Evolutionary conservation across 352 stramenopile species (phyloP), one percentile per base, ranked within the genome.

Genomic region (Globisporangium spiculum): DNA sequence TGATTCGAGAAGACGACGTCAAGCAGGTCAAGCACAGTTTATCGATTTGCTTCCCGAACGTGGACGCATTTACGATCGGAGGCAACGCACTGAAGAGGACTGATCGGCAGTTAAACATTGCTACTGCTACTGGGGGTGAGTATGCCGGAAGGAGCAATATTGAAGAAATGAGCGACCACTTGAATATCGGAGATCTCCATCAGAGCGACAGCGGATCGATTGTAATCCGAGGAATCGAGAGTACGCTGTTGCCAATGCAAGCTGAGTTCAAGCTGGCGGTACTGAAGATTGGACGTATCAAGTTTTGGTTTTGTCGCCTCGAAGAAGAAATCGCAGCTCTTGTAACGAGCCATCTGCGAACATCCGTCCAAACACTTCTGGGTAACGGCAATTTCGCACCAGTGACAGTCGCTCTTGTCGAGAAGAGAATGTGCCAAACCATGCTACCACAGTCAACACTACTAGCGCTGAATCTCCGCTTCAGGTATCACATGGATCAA

Each of bases 231-330:
- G 56, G 63, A 1, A 60, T 66, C 27, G 56, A 65, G 44, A 62
- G 34, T 52, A 5, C 68, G 3, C 12, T 16, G 8, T 10, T 53
- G 32, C 7, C n/a, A 1, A 32, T 70, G 46, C 55, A 50, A n/a
- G n/a, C 36, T 10, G 44, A 58, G 50, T 80, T 83, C 26, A 70
- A 65, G 16, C 44, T 67, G 27, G 67, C 81, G 2, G 81, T 90
- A n/a, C 70, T 87, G 16, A 92, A 90, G 74, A 88, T 92, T 20
- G 84, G 84, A 1, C 73, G 84, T 9, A 38, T 89, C 10, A 80
- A 83, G 34, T 92, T 92, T 63, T 92, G 84, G 84, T 74, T 92
- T 32, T 75, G 74, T 2, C 74, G 84, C 2, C 65, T 92, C 0
- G 80, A 90, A 55, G 84, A 92, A 59, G 84, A 92, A 50, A 79